Base-by-base conservation (phyloP, 148 eudicot genomes). In the Nyssa sinensis region DNA sequence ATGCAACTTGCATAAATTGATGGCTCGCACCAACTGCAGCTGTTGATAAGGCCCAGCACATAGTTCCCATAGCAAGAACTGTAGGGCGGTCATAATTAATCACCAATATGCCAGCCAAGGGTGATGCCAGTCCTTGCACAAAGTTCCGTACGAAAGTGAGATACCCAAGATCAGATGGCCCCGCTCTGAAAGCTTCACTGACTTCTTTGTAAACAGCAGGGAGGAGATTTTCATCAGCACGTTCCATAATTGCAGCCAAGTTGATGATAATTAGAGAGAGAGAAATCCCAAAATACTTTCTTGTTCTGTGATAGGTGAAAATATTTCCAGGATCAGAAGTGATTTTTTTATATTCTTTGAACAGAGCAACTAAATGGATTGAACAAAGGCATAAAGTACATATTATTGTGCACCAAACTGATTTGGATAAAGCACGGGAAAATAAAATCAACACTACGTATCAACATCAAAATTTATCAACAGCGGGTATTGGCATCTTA, bases 161-260 rank as follows among this genome's bases (percentile, higher is more conserved):
- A 73, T 90, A 95, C 34, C 99, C 99, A 9, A 95, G 89, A 80
- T 92, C 96, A 60, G 94, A 87, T 37, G 96, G 97, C 33, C 98
- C 96, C 9, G 89, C 92, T 55, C 74, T 72, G 74, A 95, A 92
- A 19, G 97, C 89, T 76, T 90, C 93, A 65, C 98, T 92, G 21
- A 95, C 96, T 89, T 95, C 98, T 76, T 90, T 90, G 88, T 95
- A 95, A 7, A 95, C 98, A 2, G 96, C 75, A 68, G 98, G 97
- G 57, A 95, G 98, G 75, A 95, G 87, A 67, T 90, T 92, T 77
- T 95, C 98, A 77, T 95, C 98, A 21, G 98, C 97, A 2, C 92
- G 85, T 77, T 95, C 98, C 93, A 95, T 87, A 60, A 95, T 88
- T 21, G 97, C 91, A 27, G 97, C 98, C 88, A 95, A 63, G 85